Conservation (phyloP, 2,329 filamentous ascomycete genomes). For the Colletotrichum horii region DNA sequence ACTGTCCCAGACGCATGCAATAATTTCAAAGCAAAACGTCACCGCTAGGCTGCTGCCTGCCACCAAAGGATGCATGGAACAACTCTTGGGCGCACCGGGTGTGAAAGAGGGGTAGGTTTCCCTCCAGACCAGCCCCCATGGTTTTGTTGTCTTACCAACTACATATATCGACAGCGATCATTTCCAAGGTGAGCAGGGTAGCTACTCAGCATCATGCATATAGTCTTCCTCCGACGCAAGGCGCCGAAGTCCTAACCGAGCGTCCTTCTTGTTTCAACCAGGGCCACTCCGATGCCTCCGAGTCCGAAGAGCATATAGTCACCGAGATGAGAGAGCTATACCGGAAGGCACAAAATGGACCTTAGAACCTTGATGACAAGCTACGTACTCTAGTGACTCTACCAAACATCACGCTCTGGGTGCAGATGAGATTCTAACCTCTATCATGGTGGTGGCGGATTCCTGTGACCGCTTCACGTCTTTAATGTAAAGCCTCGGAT, state of each 20-base stretch:
- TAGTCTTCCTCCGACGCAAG: background rate
- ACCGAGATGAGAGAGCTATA: background rate
- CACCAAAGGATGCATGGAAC: accelerated
- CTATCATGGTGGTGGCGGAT: background rate
- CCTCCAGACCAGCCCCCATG: accelerated
- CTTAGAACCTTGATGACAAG: background rate
- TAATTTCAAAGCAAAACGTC: background rate
- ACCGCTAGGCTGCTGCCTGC: background rate
- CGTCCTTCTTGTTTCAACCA: background rate
- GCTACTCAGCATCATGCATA: background rate
- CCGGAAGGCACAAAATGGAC: background rate
- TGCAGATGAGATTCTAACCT: background rate
- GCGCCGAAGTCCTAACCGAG: background rate
- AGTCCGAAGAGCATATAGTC: background rate
- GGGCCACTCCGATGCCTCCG: background rate
- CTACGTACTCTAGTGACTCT: background rate
- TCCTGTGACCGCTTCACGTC: background rate
- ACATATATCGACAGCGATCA: background rate
- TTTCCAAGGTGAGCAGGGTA: background rate
- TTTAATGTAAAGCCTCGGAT: background rate
- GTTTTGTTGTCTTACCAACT: background rate
- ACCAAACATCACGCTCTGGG: background rate
- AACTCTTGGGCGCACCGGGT: too few species aligned
- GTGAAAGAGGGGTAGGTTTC: background rate
- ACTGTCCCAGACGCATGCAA: background rate